Base-by-base conservation (phyloP, 805 yeast species). In the Yamadazyma laniorum region DNA sequence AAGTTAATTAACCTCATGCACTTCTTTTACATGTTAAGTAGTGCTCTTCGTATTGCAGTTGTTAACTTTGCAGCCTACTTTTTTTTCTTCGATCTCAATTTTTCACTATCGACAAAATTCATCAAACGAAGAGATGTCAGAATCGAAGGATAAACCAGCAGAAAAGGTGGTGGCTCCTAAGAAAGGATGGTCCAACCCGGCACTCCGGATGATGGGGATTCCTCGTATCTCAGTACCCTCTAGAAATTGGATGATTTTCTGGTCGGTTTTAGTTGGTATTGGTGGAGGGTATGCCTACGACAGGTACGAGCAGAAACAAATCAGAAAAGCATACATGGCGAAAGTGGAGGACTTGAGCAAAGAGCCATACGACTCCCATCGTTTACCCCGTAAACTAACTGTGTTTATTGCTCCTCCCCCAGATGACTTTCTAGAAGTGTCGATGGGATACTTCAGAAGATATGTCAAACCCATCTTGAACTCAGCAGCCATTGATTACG, bases 321-420 rank as follows among this genome's bases (percentile, higher is more conserved):
- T 84, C 18, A 65, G 96, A 28, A 63, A 72, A 29, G 68, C 74
- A 44, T 87, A 85, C 75, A 79, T 83, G 69, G 70, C 70, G 14
- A 50, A 65, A 35, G 95, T 87, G 2, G 63, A 77, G 31, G 62
- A 59, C 12, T 57, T 75, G 31, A 77, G 91, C 11, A 56, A 74
- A 18, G 67, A 58, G 35, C 37, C 58, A 18, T 74, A 75, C 13
- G 55, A 58, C 2, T 59, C 79, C 1, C 63, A 75, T 40, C 70
- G 72, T 37, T 51, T 74, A 15, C 87, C 96, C 2, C 73, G 99
- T 42, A 85, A 82, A 49, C 66, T 93, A 32, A 79, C 85, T 1
- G 80, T 93, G 1, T 90, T 82, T 57, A 75, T 90, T 40, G 95
- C 96, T 0, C 99, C 99, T n/a, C 97, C 98, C 6, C 98, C 99